phyloP scores from a whole-genome alignment of 257 asterid genomes.

The Voacanga thouarsii region DNA sequence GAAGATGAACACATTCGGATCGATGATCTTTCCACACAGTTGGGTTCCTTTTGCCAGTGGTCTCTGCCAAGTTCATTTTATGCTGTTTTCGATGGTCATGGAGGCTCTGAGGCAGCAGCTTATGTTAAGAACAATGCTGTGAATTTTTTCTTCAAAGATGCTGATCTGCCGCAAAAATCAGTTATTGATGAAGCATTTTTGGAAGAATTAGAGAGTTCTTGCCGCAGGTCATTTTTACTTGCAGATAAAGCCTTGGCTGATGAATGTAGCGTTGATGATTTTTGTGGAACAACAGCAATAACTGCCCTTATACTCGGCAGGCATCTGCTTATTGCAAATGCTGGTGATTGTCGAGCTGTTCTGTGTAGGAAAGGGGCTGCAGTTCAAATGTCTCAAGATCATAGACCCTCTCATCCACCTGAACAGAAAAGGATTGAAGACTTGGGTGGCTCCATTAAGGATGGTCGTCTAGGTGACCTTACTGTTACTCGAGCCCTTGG shows the following conservation, averaged over 20 bases:
- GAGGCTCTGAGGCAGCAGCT: slow-evolving; percentile 79
- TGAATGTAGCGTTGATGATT: slow-evolving; percentile 52
- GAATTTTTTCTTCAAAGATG: slow-evolving; percentile 69
- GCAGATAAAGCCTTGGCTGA: slow-evolving; percentile 80
- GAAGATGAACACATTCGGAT: slow-evolving; percentile 80
- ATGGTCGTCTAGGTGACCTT: slow-evolving; percentile 80
- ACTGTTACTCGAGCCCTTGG: slow-evolving; percentile 94
- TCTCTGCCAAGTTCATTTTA: slow-evolving; percentile 70
- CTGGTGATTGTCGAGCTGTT: slow-evolving; percentile 95
- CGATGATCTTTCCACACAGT: slow-evolving; percentile 60
- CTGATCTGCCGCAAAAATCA: slow-evolving; percentile 51
- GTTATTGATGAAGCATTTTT: slow-evolving; percentile 56
- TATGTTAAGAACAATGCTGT: slow-evolving; percentile 65
- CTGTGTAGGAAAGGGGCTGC: slow-evolving; percentile 83
- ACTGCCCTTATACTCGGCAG: slow-evolving; percentile 75
- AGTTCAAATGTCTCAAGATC: slow-evolving; percentile 87
- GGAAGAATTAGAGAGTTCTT: slow-evolving; percentile 52
- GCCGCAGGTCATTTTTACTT: slow-evolving; percentile 51
- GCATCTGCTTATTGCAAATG: slow-evolving; percentile 74
- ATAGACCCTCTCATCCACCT: slow-evolving; percentile 59
- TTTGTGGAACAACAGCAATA: slow-evolving; percentile 89
- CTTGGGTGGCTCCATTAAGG: slow-evolving; percentile 72
- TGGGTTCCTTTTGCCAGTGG: slow-evolving; percentile 63
- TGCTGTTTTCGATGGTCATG: slow-evolving; percentile 95
- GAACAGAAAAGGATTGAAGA: slow-evolving; percentile 73